Conservation (phyloP, 1,284 basidiomycete genomes). For the Afroboletus lepidellus region DNA sequence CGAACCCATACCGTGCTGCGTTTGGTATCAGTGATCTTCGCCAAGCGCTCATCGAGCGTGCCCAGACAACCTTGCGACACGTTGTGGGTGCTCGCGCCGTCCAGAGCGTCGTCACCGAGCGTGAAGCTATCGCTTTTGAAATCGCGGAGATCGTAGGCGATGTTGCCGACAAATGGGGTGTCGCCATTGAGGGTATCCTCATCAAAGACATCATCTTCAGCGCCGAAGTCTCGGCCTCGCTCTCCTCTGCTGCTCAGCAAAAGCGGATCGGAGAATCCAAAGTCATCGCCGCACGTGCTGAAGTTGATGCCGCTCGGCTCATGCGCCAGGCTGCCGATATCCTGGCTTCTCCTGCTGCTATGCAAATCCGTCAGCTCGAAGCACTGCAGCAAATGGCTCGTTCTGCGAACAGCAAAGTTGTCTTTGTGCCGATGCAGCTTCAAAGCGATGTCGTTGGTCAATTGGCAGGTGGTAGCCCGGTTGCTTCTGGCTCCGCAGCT, state of each 20-base stretch:
- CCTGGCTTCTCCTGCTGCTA: slow-evolving; percentile 88
- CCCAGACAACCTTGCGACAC: slow-evolving; percentile 93
- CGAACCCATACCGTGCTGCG: slow-evolving; percentile 84
- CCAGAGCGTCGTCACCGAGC: slow-evolving; percentile 85
- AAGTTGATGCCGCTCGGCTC: slow-evolving; percentile 91
- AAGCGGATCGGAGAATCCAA: slow-evolving; percentile 95
- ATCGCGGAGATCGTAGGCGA: slow-evolving; percentile 93
- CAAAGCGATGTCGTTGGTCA: slow-evolving; percentile 69
- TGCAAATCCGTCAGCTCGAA: slow-evolving; percentile 96
- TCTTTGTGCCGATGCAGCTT: slow-evolving; percentile 92
- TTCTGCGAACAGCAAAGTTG: slow-evolving; percentile 79
- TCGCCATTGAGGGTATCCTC: slow-evolving; percentile 91
- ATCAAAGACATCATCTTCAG: slow-evolving; percentile 95
- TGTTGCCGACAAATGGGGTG: slow-evolving; percentile 90
- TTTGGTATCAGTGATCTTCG: slow-evolving; percentile 91
- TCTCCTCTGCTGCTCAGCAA: slow-evolving; percentile 92
- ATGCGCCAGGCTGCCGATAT: slow-evolving; percentile 95
- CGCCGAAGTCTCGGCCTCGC: slow-evolving; percentile 84
- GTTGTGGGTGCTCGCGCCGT: slow-evolving; percentile 90
- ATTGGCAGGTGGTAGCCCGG: slow-evolving; percentile 32
- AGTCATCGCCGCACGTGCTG: slow-evolving; percentile 94
- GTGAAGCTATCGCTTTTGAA: slow-evolving; percentile 94
- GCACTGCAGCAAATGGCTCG: slow-evolving; percentile 76
- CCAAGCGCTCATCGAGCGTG: slow-evolving; percentile 86
- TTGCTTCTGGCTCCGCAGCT: slow-evolving; percentile 37